Base-by-base conservation (phyloP, 768 basidiomycete species). In the Tricholoma sp. region DNA sequence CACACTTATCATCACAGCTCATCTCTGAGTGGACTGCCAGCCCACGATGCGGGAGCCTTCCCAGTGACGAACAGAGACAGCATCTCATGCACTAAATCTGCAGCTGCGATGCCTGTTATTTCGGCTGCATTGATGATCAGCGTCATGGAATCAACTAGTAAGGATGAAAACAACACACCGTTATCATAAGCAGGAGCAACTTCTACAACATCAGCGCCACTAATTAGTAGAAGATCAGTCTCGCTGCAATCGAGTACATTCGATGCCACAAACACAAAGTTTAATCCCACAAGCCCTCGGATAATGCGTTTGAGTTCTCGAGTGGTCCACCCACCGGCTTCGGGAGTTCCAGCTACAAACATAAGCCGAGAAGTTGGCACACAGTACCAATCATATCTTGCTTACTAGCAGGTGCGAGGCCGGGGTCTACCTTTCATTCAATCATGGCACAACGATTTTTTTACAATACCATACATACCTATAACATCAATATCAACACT, bases 401-500 rank as follows among this genome's bases (percentile, higher is more conserved):
- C 86, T 66, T 64, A 88, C 87, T 89, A 6, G 82, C 90, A 48
- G 90, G 91, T 32, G 91, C 91, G 57, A 90, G 66, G 32, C 84
- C 84, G 48, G 90, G 90, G 73, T 93, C 90, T 72, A 13, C 13
- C 6, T 57, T 18, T 59, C 57, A 34, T 44, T 36, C 32, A 39
- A 28, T 47, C n/a, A 44, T 54, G 24, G 47, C n/a, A 32, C 31
- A 33, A 57, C 13, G 18, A 24, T 44, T 31, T 6, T 6, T 39
- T 17, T 7, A 42, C 11, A 13, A 37, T 20, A 32, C 12, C 13
- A 50, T 29, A 55, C 54, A 37, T 56, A 85, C 88, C 89, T 62
- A 91, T 80, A 11, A 89, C 87, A 69, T 93, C 91, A 24, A 92
- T 93, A 68, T 92, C 91, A 50, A 91, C 69, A 65, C 86, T 88